Base-by-base conservation (phyloP, 1,139 yeast species). In the Magnusiomyces tetraspermus region DNA sequence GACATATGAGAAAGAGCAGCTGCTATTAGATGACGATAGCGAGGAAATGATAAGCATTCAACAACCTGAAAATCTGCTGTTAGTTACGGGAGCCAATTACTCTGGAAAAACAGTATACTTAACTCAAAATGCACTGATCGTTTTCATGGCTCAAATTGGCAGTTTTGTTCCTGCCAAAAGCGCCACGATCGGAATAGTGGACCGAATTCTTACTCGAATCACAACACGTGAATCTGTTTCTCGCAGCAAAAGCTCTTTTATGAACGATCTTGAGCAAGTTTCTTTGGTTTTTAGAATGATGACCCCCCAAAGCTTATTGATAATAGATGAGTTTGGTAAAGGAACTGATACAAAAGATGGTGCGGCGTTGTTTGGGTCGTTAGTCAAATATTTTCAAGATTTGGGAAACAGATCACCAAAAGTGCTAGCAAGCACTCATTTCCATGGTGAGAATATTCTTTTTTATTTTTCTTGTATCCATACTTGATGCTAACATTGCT, bases 261-360 rank as follows among this genome's bases (percentile, higher is more conserved):
- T 74, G 58, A 66, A 69, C 22, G 81, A 77, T 56, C 63, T 73
- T 49, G 68, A 68, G 46, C 78, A 76, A 58, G 67, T 76, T 60
- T 66, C 75, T n/a, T 69, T 71, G 51, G 71, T 74, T 28, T 53
- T 75, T 22, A 58, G 67, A 1, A 56, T 72, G 51, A 63, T 67
- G 40, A 71, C 76, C 0, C 60, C 63, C 0, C 66, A 60, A 46
- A 74, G 77, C 6, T 57, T 77, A 23, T 53, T 77, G 1, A 58
- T 77, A 6, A 66, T 77, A 23, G 80, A 77, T 61, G 81, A 77
- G 57, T 76, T 75, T 63, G 81, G 80, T 0, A 73, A 76, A 51
- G 81, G 80, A 0, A 76, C 78, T 0, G 77, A 74, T 60, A 58
- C 51, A 11, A 49, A 51, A 33, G 78, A 76, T 57, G 79, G 79